These are phyloP conservation scores for Metschnikowia cubensis DNA, from an alignment of 805 yeast genomes.

Conservation along the genomic window DNA sequence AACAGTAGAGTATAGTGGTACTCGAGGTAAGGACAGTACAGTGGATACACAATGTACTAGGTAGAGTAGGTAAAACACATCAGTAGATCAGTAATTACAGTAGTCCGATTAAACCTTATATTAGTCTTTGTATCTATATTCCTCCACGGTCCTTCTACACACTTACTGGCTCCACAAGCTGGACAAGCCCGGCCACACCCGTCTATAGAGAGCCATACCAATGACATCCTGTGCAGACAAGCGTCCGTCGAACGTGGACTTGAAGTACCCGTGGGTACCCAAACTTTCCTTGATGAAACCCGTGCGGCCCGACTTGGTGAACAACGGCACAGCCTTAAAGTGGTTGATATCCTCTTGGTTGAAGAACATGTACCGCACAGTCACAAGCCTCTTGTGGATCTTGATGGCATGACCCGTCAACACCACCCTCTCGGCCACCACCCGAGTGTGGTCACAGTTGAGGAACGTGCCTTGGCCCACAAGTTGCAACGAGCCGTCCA, in stretches of 20 bases:
- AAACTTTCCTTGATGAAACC: conserved; percentile 93
- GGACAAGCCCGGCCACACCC: conserved; percentile 79
- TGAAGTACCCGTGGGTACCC: conserved; percentile 98
- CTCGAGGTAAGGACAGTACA: too few species aligned
- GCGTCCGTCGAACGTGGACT: conserved; percentile 90
- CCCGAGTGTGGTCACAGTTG: conserved; percentile 79
- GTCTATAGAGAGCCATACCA: conserved; percentile 89
- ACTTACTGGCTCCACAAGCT: conserved; percentile 22
- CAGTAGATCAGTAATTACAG: too few species aligned
- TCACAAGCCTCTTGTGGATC: conserved; percentile 87
- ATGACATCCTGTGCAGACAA: conserved; percentile 88
- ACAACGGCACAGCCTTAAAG: conserved; percentile 88
- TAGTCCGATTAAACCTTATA: too few species aligned
- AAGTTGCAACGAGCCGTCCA: conserved; percentile 54
- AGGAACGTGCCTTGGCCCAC: conserved; percentile 89
- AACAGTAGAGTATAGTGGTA: too few species aligned
- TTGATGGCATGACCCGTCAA: conserved; percentile 94
- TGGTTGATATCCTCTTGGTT: conserved; percentile 81
- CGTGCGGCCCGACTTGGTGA: conserved; percentile 87
- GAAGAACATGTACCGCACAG: conserved; percentile 97
- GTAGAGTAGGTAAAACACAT: too few species aligned
- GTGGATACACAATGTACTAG: too few species aligned
- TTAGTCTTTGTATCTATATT: not conserved
- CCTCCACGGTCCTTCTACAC: not conserved
- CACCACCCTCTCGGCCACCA: conserved; percentile 82